Conservation (phyloP, 2,329 filamentous ascomycete genomes). For the Thelonectria olida region DNA sequence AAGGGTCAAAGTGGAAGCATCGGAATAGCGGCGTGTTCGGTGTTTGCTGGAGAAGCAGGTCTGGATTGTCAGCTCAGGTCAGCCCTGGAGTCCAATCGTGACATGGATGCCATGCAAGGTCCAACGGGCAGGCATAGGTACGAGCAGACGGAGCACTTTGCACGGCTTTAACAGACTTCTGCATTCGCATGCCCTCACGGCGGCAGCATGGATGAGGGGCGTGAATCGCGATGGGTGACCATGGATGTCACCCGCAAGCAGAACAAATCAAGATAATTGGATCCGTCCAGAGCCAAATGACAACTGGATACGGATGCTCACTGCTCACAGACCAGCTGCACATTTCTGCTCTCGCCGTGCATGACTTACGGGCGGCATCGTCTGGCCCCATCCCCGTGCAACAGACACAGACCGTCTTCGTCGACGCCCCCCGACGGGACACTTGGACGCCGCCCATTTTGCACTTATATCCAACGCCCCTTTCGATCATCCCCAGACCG, state of each 20-base stretch:
- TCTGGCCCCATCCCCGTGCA: slow-evolving; percentile 21
- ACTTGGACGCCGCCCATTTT: slow-evolving; percentile 27
- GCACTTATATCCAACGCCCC: slow-evolving; percentile 39
- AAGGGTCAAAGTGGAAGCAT: slow-evolving; percentile 18
- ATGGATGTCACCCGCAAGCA: no score
- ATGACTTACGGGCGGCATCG: not conserved
- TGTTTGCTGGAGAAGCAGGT: slow-evolving; percentile 3
- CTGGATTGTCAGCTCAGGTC: slow-evolving; percentile 13
- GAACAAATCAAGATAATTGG: not conserved
- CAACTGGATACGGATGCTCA: no score
- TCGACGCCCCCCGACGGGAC: slow-evolving; percentile 9
- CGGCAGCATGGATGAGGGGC: no score
- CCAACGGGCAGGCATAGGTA: not conserved
- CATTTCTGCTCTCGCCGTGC: no score
- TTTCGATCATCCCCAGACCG: slow-evolving; percentile 25
- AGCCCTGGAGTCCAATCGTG: not conserved
- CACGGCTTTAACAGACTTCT: not conserved
- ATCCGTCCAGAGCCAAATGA: no score
- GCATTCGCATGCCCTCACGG: not conserved
- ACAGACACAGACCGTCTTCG: not conserved
- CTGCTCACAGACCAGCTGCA: not conserved
- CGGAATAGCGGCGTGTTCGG: slow-evolving; percentile 17
- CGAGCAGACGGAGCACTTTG: not conserved
- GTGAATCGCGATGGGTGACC: no score
- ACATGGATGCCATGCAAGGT: not conserved